Evolutionary conservation across 2,329 filamentous ascomycete genomes (phyloP), one percentile per base, ranked within the genome.

Genomic region (Fusarium kyushuense): DNA sequence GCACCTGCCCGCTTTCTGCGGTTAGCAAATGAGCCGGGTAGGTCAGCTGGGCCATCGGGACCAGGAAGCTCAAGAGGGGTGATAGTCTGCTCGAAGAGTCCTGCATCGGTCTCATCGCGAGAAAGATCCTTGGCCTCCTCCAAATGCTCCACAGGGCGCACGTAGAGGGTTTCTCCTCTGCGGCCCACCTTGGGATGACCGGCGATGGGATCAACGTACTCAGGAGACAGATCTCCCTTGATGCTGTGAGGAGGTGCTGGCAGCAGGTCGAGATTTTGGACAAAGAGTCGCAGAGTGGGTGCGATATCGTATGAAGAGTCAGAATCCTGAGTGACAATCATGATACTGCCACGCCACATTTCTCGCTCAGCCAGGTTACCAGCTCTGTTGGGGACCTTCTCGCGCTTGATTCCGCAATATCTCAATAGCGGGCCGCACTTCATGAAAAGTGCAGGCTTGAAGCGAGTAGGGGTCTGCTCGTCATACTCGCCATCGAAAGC

Each of bases 301-400:
- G 86, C 86, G 47, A 93, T 89, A 43, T 90, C 87, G 75, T 97
- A 97, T 1, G 91, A 92, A 3, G 95, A 98, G 40, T 91, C 87
- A 3, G 88, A 86, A 75, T 99, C 95, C 53, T 89, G 86, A 0
- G 96, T 98, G 23, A 99, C 94, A 72, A 99, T 97, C 93, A 99
- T 94, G 58, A 98, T 86, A 63, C 89, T 96, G 7, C 96, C 96
- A 77, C 94, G 89, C 96, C 96, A 99, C 21, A 95, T 89, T 72
- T 97, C 93, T 52, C 89, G 87, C 42, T 93, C 89, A 0, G 75
- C 54, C 14, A 75, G 58, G 3, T 74, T 69, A 67, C 55, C 69
- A 14, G 69, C 59, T 23, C 67, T 74, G 40, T 72, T 75, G 1
- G 81, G 74, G 47, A 80, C 74, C 73, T 83, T 82, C 79, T 97